A percentile compares a stretch with the other conserved stretches of the same genome.
Evolutionary conservation across 164 flowering plant species (phyloP).

Genomic region (Vitis rotundifolia): DNA sequence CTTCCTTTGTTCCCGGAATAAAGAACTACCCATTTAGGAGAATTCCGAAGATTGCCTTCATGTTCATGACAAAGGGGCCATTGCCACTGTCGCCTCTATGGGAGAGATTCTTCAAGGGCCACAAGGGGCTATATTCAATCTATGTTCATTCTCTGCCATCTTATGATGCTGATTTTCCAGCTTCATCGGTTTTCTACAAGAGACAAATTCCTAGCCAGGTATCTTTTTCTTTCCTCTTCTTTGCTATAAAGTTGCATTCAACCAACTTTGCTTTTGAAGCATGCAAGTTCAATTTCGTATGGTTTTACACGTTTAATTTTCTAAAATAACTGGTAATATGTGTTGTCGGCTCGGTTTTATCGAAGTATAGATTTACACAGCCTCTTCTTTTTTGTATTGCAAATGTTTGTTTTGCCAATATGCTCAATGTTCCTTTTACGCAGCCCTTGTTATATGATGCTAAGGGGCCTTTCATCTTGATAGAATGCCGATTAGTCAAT

Average conservation of each 20-base stretch:
- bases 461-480: neutral
- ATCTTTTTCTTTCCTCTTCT: conserved; percentile 3
- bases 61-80: conserved; percentile 94
- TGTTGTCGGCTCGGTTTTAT: too few relatives aligned
- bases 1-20: conserved; percentile 60
- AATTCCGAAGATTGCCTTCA: conserved; percentile 84
- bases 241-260: neutral
- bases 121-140: conserved; percentile 66
- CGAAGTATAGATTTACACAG: neutral
- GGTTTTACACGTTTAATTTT: too few relatives aligned
- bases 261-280: neutral
- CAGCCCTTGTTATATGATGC: neutral
- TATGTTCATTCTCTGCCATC: conserved; percentile 77
- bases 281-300: too few relatives aligned
- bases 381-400: neutral
- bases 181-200: conserved; percentile 64
- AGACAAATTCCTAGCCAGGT: conserved; percentile 94
- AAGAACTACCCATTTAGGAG: conserved; percentile 71
- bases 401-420: neutral
- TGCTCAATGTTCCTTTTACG: too few relatives aligned
- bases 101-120: conserved; percentile 83
- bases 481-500: neutral
- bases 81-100: conserved; percentile 85
- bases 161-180: conserved; percentile 43
- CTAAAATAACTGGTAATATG: too few relatives aligned